Conservation (phyloP, 2,329 filamentous ascomycete genomes). For the Nothophaeocryptopus gaeumannii region DNA sequence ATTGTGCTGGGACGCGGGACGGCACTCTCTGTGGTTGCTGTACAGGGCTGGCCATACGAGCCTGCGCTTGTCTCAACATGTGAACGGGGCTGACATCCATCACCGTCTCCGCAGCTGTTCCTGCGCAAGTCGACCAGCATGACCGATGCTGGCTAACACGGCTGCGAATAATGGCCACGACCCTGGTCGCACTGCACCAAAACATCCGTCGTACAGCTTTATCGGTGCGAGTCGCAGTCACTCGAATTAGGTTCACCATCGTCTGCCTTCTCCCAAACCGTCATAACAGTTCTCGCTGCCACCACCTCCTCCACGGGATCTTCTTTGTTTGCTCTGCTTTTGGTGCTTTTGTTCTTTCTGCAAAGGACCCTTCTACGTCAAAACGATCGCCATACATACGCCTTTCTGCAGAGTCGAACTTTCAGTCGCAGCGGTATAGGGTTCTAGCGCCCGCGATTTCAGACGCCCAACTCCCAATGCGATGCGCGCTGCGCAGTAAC, state of each 20-base stretch:
- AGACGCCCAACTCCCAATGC: slow-evolving; percentile 8
- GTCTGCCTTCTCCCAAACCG: slow-evolving; percentile 7
- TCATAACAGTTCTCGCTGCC: slow-evolving; percentile 5
- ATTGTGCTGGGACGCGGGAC: slow-evolving; percentile 10
- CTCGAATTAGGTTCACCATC: slow-evolving; percentile 6
- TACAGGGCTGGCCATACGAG: not conserved
- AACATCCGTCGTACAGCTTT: slow-evolving; percentile 17
- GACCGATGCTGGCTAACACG: slow-evolving; percentile 9
- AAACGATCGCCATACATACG: not conserved
- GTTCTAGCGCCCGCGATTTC: slow-evolving; percentile 13
- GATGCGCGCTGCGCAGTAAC: slow-evolving; percentile 14
- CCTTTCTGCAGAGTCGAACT: slow-evolving; percentile 14
- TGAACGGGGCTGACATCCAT: slow-evolving; percentile 10
- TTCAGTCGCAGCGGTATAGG: slow-evolving; percentile 2
- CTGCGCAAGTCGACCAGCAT: slow-evolving; percentile 17
- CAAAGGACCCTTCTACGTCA: not conserved
- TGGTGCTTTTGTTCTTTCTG: not conserved
- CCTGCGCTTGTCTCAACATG: not conserved
- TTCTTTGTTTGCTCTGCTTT: not conserved
- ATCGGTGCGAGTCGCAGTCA: slow-evolving; percentile 19
- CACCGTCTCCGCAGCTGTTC: slow-evolving; percentile 18
- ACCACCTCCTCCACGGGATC: slow-evolving; percentile 1
- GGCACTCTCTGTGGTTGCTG: too few species aligned
- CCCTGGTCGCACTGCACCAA: slow-evolving; percentile 15
- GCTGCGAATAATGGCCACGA: slow-evolving; percentile 10